These are phyloP conservation scores for Neoscytalidium dimidiatum DNA, from an alignment of 2,329 filamentous ascomycete genomes.

Conservation along the genomic window DNA sequence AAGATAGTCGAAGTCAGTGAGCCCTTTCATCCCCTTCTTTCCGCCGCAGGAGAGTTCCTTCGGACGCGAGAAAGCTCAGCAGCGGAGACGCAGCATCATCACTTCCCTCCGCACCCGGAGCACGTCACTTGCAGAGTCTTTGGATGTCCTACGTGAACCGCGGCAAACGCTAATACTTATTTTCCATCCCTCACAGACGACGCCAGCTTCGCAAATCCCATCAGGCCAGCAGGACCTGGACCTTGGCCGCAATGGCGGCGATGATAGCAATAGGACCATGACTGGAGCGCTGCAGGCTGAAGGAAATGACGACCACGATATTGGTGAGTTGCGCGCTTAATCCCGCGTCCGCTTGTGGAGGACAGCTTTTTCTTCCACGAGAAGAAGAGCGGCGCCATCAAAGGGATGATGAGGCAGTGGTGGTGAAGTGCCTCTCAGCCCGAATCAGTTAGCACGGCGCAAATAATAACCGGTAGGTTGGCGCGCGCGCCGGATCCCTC, in stretches of 20 bases:
- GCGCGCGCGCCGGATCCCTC: background rate
- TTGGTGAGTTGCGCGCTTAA: slow-evolving; percentile 20
- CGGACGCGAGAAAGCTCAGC: background rate
- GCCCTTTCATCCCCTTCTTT: slow-evolving; percentile 4
- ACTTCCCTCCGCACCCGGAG: background rate
- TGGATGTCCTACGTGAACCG: slow-evolving; percentile 1
- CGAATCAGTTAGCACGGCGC: background rate
- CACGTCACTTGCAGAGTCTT: slow-evolving; percentile 18
- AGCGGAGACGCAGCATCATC: slow-evolving; percentile 6
- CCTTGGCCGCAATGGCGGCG: slow-evolving; percentile 7
- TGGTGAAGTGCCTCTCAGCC: background rate
- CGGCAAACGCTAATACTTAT: background rate
- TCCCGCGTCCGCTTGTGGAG: background rate
- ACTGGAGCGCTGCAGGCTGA: slow-evolving; percentile 18
- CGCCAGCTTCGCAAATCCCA: slow-evolving; percentile 6
- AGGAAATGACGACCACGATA: slow-evolving; percentile 9
- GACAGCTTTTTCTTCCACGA: background rate
- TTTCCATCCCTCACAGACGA: background rate
- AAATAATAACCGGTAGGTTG: slow-evolving; percentile 17
- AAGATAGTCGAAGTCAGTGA: slow-evolving; percentile 59
- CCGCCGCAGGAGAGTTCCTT: slow-evolving; percentile 1
- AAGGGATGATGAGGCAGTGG: background rate
- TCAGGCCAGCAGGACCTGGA: slow-evolving; percentile 17
- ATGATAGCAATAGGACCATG: slow-evolving; percentile 9
- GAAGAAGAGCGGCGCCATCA: background rate